Conservation (phyloP, 768 basidiomycete genomes). For the Piloderma croceum region DNA sequence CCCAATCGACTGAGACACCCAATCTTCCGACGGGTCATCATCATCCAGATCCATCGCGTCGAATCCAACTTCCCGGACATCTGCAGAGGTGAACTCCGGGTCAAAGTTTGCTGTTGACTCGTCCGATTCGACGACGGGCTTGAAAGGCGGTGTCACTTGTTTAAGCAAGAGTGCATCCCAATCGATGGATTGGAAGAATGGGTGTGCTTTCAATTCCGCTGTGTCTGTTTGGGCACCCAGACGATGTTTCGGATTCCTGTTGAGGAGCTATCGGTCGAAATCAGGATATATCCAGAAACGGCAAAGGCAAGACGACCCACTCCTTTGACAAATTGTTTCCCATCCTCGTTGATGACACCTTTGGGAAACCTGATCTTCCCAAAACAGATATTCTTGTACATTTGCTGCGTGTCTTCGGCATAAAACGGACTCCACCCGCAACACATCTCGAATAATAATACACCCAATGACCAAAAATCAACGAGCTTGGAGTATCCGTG, state of each 20-base stretch:
- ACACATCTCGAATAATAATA: constrained; percentile 98
- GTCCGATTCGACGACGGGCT: constrained; percentile 95
- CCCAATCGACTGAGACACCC: constrained; percentile 49
- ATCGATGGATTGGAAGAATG: constrained; percentile 89
- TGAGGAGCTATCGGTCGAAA: constrained; percentile 65
- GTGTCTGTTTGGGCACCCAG: constrained; percentile 88
- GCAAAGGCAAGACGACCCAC: constrained; percentile 44
- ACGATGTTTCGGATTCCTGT: constrained; percentile 97
- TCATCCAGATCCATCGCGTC: constrained; percentile 32
- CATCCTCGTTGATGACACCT: constrained; percentile 94
- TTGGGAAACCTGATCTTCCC: constrained; percentile 98
- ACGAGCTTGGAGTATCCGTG: constrained; percentile 98
- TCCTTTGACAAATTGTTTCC: constrained; percentile 98
- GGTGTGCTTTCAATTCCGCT: constrained; percentile 90
- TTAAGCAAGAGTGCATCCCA: constrained; percentile 84
- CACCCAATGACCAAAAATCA: constrained; percentile 97
- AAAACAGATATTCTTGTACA: constrained; percentile 99
- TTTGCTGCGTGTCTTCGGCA: constrained; percentile 97
- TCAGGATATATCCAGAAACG: constrained; percentile 9
- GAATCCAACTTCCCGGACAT: constrained; percentile 65
- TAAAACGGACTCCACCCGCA: constrained; percentile 99
- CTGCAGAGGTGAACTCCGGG: constrained; percentile 93
- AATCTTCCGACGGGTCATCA: constrained; percentile 38
- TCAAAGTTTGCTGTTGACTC: constrained; percentile 98
- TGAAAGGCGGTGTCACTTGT: constrained; percentile 95